phyloP scores from a whole-genome alignment of 441 rosid species.

The Corymbia citriodora region DNA sequence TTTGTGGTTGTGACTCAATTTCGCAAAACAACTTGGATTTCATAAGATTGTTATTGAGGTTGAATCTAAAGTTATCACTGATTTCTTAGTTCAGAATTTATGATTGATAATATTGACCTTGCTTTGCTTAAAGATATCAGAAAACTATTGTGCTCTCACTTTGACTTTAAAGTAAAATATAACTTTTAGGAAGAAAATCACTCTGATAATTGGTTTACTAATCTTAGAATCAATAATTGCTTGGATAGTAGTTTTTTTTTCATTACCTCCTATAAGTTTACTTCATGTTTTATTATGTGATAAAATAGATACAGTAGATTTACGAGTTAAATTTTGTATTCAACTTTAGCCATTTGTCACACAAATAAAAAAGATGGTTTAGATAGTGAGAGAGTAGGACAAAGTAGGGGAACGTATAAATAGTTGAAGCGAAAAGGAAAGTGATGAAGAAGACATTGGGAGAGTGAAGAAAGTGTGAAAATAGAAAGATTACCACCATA shows the following conservation, averaged over 20 bases:
- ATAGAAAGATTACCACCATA: no score
- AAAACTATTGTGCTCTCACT: not conserved
- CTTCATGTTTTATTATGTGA: not conserved
- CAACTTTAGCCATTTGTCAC: not conserved
- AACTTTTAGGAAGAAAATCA: rapidly evolving
- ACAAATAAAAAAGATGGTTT: not conserved
- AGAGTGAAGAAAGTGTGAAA: no score
- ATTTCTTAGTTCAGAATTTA: not conserved
- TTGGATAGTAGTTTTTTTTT: not conserved
- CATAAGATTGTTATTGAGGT: not conserved
- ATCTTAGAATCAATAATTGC: no score
- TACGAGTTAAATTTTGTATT: no score
- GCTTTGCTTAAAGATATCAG: not conserved
- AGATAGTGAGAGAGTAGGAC: no score
- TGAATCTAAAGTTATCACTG: not conserved
- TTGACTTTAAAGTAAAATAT: not conserved
- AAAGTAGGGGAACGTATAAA: no score
- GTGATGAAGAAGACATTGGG: no score
- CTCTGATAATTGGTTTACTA: not conserved
- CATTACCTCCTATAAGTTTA: not conserved
- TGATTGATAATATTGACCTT: not conserved
- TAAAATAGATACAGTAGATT: not conserved
- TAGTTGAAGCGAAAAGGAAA: no score
- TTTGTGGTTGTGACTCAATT: not conserved
- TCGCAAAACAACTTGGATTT: not conserved